A percentile compares a stretch with the other conserved stretches of the same genome.
Conservation (phyloP, 495 filamentous ascomycete species). For the Acidomyces sp. region DNA sequence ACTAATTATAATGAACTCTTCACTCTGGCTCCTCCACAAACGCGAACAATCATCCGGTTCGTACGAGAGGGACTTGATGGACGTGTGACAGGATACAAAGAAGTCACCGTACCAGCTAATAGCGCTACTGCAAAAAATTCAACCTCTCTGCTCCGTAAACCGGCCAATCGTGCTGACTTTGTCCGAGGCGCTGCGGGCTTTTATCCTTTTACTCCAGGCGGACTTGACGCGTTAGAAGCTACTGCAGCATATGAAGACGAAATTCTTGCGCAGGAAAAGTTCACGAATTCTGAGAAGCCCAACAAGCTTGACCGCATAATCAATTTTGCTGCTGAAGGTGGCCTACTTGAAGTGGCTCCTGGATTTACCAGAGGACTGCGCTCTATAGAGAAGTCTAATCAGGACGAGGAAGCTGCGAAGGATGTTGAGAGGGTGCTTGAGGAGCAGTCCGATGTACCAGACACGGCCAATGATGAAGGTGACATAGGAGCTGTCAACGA, state of each 20-base stretch:
- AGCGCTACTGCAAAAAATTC: slow-evolving; percentile 94
- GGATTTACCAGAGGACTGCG: slow-evolving; percentile 70
- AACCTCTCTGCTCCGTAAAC: slow-evolving; percentile 77
- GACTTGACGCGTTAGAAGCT: slow-evolving; percentile 74
- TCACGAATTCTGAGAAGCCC: slow-evolving; percentile 13
- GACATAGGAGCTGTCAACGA: slow-evolving; percentile 26
- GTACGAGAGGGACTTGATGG: slow-evolving; percentile 86
- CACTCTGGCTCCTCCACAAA: slow-evolving; percentile 77
- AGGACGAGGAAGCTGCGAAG: slow-evolving; percentile 45
- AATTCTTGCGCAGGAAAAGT: slow-evolving; percentile 26
- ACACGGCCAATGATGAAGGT: slow-evolving; percentile 32
- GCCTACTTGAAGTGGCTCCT: slow-evolving; percentile 69
- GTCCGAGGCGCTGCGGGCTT: slow-evolving; percentile 92
- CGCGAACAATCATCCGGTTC: slow-evolving; percentile 84
- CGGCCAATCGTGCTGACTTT: slow-evolving; percentile 78
- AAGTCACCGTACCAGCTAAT: slow-evolving; percentile 82
- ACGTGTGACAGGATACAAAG: slow-evolving; percentile 82
- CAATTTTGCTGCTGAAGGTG: slow-evolving; percentile 60
- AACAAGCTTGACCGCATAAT: slow-evolving; percentile 62
- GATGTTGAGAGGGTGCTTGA: slow-evolving; percentile 64
- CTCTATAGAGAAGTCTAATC: slow-evolving; percentile 49
- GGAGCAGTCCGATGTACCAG: slow-evolving; percentile 44
- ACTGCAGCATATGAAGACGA: slow-evolving; percentile 64
- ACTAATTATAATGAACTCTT: slow-evolving; percentile 68
- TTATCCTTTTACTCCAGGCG: slow-evolving; percentile 90